phyloP scores from a whole-genome alignment of 106 monocot species.

The Chionographis japonica region DNA sequence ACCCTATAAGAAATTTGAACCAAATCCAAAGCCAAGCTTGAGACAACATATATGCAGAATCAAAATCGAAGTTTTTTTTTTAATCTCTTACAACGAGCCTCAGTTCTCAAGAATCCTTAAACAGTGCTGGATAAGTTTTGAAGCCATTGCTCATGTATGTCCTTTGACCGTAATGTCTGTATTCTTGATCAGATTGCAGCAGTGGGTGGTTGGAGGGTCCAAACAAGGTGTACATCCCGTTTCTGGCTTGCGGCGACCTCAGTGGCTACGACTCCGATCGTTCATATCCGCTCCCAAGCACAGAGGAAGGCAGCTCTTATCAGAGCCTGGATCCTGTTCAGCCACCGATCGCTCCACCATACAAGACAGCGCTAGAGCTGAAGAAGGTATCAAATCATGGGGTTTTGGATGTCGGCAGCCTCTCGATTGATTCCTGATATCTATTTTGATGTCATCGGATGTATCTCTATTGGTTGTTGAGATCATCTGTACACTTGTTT shows the following conservation, averaged over 20 bases:
- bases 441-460: too few species aligned
- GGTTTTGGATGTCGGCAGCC: slow-evolving; percentile 27
- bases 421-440: slow-evolving; percentile 25
- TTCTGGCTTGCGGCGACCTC: slow-evolving; percentile 92
- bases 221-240: slow-evolving; percentile 91
- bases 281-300: slow-evolving; percentile 70
- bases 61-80: too few species aligned
- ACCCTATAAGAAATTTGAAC: too few species aligned
- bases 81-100: too few species aligned
- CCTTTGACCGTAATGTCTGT: background rate
- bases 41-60: too few species aligned
- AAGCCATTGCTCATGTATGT: too few species aligned
- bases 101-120: too few species aligned
- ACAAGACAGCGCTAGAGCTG: slow-evolving; percentile 76
- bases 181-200: slow-evolving; percentile 57
- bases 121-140: too few species aligned
- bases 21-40: too few species aligned
- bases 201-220: slow-evolving; percentile 95
- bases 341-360: slow-evolving; percentile 90
- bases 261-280: slow-evolving; percentile 88
- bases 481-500: too few species aligned
- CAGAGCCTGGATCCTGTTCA: slow-evolving; percentile 88
- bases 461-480: too few species aligned
- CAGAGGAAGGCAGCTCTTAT: slow-evolving; percentile 44
- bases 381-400: slow-evolving; percentile 69